These are phyloP conservation scores for Solanum clarkiae DNA, from an alignment of 257 asterid genomes.

Conservation along the genomic window DNA sequence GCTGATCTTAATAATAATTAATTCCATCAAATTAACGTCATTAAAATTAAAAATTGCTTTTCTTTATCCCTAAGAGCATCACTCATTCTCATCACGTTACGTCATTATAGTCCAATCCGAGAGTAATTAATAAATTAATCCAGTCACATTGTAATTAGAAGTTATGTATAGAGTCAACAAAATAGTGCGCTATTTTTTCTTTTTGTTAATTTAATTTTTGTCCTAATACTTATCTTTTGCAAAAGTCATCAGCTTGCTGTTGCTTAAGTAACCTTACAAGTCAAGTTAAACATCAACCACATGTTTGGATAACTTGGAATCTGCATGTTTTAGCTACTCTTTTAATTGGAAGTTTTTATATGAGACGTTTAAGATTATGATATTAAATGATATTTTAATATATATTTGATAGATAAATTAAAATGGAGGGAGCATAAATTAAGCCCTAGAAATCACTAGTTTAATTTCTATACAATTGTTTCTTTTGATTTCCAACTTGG, in stretches of 20 bases:
- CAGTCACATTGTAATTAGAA: neutral
- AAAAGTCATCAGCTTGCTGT: neutral
- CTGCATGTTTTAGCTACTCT: neutral
- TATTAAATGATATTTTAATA: too few relatives aligned
- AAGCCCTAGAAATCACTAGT: too few relatives aligned
- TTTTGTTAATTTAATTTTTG: neutral
- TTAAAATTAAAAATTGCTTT: neutral
- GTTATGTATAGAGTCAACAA: neutral
- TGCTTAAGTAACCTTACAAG: neutral
- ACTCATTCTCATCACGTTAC: neutral
- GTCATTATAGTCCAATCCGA: neutral
- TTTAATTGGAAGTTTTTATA: too few relatives aligned
- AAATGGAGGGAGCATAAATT: too few relatives aligned
- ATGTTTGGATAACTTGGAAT: neutral
- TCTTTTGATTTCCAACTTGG: neutral
- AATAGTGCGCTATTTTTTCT: neutral
- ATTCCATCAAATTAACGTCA: neutral
- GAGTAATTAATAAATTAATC: neutral
- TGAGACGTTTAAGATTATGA: too few relatives aligned
- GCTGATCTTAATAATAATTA: neutral
- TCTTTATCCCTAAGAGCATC: neutral
- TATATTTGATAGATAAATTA: too few relatives aligned
- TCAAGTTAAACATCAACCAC: neutral
- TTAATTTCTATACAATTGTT: neutral
- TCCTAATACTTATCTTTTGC: neutral